Conservation (phyloP, 257 asterid species). For the Nicotiana noctiflora region DNA sequence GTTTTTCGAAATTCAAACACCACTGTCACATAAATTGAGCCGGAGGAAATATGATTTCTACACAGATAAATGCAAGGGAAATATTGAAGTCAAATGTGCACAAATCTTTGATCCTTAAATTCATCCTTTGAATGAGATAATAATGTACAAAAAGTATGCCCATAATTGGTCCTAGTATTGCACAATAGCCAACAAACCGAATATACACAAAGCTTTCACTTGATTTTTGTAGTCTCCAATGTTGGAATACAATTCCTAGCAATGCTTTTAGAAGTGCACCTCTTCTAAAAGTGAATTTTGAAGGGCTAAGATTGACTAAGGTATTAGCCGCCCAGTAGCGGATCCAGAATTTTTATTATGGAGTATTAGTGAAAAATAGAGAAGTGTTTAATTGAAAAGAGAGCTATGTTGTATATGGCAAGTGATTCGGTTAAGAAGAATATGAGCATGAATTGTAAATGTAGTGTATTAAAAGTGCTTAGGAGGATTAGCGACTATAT, state of each 20-base stretch:
- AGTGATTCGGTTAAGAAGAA: no score
- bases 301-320: constrained; percentile 68
- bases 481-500: no score
- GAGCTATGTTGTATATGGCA: no score
- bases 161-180: constrained; percentile 75
- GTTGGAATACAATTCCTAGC: constrained; percentile 74
- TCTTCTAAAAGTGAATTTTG: constrained; percentile 50
- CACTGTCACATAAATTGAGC: no score
- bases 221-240: constrained; percentile 80
- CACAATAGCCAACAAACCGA: constrained; percentile 85
- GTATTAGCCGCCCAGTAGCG: constrained; percentile 59
- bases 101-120: constrained; percentile 41
- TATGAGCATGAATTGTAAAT: no score
- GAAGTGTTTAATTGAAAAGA: no score
- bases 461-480: no score
- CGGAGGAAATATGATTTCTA: no score
- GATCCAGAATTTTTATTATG: no score
- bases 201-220: constrained; percentile 89
- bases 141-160: constrained; percentile 61
- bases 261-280: constrained; percentile 71
- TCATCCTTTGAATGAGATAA: constrained; percentile 35
- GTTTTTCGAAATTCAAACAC: no score
- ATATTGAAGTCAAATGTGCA: constrained; percentile 20
- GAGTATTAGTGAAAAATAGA: no score
- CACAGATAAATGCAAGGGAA: no score